Evolutionary conservation across 768 basidiomycete species (phyloP), one percentile per base, ranked within the genome.

Genomic region (Lactarius sp.): DNA sequence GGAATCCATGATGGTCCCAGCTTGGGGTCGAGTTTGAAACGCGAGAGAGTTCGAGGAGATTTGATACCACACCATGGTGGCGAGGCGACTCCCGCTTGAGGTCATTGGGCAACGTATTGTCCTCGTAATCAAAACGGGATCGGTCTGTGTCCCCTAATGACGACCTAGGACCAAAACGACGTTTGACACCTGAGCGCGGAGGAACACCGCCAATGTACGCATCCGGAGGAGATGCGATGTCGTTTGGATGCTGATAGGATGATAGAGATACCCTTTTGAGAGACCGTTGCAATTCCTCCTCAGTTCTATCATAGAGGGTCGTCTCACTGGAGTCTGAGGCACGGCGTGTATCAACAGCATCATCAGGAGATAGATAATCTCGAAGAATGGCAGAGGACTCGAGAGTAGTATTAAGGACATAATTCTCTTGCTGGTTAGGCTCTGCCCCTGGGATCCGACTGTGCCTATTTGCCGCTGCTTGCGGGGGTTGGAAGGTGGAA

Each of bases 211-310:
- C 16, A 34, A 34, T 2, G 63, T 56, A 56, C 13, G 20, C 41
- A 36, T 39, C n/a, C 42, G 33, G 22, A 4, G 63, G 63, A 2
- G 49, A 33, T 16, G 34, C 12, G 18, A 64, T 60, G 18, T 64
- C 59, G 13, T 64, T 64, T 34, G 63, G 63, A 9, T 64, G 63
- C 39, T 46, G 63, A 56, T 64, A 60, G 36, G 63, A 64, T 2
- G 53, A 60, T 46, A 64, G 54, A 47, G 59, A 64, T 14, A 64
- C 63, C 10, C 22, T 50, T 4, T 56, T 55, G 54, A 64, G 59
- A 39, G 59, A 51, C 10, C 31, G 59, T 16, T 51, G 53, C 53
- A 60, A 56, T 27, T 64, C 63, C n/a, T 64, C 63, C 16, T 56
- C 59, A 6, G 59, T 56, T 22, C 13, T 41, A 18, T 60, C 63